phyloP scores from a whole-genome alignment of 106 monocot genomes.

The Narthecium ossifragum region DNA sequence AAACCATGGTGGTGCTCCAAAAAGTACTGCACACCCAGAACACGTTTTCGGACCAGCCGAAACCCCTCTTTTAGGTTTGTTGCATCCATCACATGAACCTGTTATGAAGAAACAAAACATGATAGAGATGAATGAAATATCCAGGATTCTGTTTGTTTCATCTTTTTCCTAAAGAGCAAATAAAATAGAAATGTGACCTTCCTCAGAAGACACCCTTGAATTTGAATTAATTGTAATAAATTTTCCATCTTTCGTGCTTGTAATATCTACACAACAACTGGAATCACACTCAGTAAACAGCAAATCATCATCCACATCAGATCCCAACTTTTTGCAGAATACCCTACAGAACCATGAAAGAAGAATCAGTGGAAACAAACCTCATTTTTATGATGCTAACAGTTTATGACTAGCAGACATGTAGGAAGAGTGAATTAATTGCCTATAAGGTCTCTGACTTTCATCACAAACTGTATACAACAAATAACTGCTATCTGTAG shows the following conservation, averaged over 20 bases:
- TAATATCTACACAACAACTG: constrained; percentile 77
- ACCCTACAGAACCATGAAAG: constrained; percentile 42
- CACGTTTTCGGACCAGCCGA: constrained; percentile 50
- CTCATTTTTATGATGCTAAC: too few species aligned
- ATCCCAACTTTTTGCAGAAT: constrained; percentile 49
- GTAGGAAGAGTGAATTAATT: constrained; percentile 8
- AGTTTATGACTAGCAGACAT: too few species aligned
- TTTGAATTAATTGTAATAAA: constrained; percentile 96
- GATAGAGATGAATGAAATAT: too few species aligned
- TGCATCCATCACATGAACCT: constrained; percentile 81
- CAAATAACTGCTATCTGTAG: constrained; percentile 44
- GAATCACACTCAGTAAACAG: constrained; percentile 65
- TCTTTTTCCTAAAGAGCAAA: constrained; percentile 3
- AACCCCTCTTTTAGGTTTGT: constrained; percentile 44
- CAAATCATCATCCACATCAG: constrained; percentile 33
- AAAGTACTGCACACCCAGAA: constrained; percentile 83
- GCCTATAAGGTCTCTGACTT: constrained; percentile 79
- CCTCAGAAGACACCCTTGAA: constrained; percentile 90
- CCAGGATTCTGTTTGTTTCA: too few species aligned
- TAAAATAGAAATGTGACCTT: constrained; percentile 54
- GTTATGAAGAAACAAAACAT: constrained; percentile 10
- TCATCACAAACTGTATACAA: constrained; percentile 81
- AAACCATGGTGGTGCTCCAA: constrained; percentile 86
- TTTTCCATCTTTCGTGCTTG: constrained; percentile 88
- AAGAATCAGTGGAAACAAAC: constrained; percentile 1